These are phyloP conservation scores for Penicillium sp. DNA, from an alignment of 2,329 filamentous ascomycete genomes.

Conservation along the genomic window DNA sequence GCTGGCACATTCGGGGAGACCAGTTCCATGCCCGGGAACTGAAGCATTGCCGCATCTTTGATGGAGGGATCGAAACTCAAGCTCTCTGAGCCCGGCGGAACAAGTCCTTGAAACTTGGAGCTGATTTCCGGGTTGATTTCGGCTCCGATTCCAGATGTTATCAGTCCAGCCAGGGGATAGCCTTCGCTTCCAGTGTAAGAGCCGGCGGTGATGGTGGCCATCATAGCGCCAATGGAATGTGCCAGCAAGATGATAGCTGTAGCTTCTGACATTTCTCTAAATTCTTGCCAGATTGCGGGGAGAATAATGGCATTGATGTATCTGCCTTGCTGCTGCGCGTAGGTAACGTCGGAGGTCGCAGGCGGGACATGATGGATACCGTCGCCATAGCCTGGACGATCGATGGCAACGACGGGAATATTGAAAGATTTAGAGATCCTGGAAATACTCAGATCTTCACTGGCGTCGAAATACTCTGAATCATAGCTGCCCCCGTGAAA, in stretches of 20 bases:
- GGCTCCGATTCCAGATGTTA: conserved; percentile 14
- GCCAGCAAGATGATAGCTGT: conserved; percentile 9
- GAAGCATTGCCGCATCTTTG: conserved; percentile 11
- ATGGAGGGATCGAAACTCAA: conserved; percentile 1
- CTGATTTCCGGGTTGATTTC: not conserved
- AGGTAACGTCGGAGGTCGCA: not conserved
- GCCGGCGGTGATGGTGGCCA: conserved; percentile 10
- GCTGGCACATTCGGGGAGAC: not conserved
- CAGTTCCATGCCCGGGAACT: conserved; percentile 1
- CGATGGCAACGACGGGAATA: conserved; percentile 10
- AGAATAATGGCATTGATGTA: conserved; percentile 8
- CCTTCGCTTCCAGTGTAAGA: not conserved
- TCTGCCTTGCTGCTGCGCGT: conserved; percentile 9
- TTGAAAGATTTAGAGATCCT: not conserved
- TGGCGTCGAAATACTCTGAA: conserved; percentile 13
- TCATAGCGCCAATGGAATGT: conserved; percentile 18
- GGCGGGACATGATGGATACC: not conserved
- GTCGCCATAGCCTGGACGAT: conserved; percentile 13
- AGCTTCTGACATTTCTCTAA: conserved; percentile 1
- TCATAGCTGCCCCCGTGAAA: conserved; percentile 17
- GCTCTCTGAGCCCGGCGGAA: not conserved
- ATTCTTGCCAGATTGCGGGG: conserved; percentile 13
- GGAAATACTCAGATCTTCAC: conserved; percentile 5
- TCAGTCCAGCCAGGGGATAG: conserved; percentile 14
- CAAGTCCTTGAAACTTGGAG: not conserved